A percentile compares a stretch with the other conserved stretches of the same genome.
Evolutionary conservation across 768 basidiomycete genomes (phyloP).

Genomic region (Collybiopsis luxurians): DNA sequence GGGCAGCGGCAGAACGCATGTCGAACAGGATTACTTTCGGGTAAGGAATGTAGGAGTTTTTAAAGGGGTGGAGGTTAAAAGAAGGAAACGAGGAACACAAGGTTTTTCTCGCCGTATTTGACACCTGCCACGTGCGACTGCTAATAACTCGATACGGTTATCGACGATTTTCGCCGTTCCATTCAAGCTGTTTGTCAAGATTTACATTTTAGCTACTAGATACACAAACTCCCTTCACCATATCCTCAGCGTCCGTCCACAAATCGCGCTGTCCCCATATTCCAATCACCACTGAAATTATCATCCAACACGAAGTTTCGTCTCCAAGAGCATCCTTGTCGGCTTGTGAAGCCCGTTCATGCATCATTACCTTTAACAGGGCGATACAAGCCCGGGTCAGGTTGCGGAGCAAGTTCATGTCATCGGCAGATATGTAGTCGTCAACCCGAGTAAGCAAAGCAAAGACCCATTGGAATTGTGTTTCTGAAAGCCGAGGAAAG

Average conservation of each 20-base stretch:
- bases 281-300: constrained; percentile 59
- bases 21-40: neutral
- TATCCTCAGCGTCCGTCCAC: constrained; percentile 73
- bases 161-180: no score
- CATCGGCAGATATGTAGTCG: constrained; percentile 67
- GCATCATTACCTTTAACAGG: constrained; percentile 38
- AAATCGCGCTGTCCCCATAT: constrained; percentile 81
- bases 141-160: no score
- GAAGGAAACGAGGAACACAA: neutral
- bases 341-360: constrained; percentile 4
- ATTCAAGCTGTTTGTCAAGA: no score
- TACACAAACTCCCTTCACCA: constrained; percentile 34
- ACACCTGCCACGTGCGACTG: neutral
- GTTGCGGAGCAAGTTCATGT: constrained; percentile 72
- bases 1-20: constrained; percentile 38
- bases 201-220: no score
- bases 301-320: constrained; percentile 69
- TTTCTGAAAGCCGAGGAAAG: constrained; percentile 42
- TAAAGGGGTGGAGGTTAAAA: neutral
- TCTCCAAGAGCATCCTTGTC: constrained; percentile 20
- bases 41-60: constrained; percentile 12
- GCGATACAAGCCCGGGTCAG: constrained; percentile 70
- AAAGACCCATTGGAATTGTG: constrained; percentile 79
- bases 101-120: neutral
- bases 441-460: constrained; percentile 68